Evolutionary conservation across 257 asterid genomes (phyloP), one percentile per base, ranked within the genome.

Genomic region (Lantana camara): DNA sequence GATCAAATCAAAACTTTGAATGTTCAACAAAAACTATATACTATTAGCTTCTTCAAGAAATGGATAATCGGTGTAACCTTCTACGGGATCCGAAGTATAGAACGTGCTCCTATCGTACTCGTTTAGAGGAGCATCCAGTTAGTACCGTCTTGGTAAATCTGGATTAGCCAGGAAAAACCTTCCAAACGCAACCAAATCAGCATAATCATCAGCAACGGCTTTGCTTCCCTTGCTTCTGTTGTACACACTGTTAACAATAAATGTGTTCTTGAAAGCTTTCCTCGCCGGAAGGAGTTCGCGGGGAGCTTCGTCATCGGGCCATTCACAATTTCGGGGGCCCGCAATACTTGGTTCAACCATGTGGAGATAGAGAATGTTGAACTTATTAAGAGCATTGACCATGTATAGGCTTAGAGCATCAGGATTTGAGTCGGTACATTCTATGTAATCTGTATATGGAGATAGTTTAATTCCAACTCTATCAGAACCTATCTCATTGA

Each of bases 61-160:
- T 38, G 92, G 87, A 35, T 85, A 85, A 37, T 85, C 92, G 0
- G 87, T 80, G 52, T 73, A 85, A 1, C 93, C 89, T 14, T 73
- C 57, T 46, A 75, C 69, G n/a, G 88, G 86, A 78, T 85, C 83
- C 0, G 60, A 50, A 0, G 66, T 66, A 32, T 77, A 85, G 64
- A 85, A 85, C 8, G 86, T 80, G 57, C 70, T 64, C 61, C 81
- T 34, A 6, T 64, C 45, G 1, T 80, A 77, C 81, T 65, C 64
- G 23, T 65, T 78, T 29, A 85, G 72, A 16, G 80, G 79, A 0
- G 82, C 83, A 50, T 77, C 70, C 37, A 77, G 29, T 62, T 80
- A 73, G 4, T 73, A 73, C 8, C 87, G 76, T 57, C 57, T 57
- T 2, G 80, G 83, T 23, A 82, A 76, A 66, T 81, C 91, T 0